Evolutionary conservation across 176 grass and related monocot species (phyloP).

Genomic region (Zoysia pacifica): DNA sequence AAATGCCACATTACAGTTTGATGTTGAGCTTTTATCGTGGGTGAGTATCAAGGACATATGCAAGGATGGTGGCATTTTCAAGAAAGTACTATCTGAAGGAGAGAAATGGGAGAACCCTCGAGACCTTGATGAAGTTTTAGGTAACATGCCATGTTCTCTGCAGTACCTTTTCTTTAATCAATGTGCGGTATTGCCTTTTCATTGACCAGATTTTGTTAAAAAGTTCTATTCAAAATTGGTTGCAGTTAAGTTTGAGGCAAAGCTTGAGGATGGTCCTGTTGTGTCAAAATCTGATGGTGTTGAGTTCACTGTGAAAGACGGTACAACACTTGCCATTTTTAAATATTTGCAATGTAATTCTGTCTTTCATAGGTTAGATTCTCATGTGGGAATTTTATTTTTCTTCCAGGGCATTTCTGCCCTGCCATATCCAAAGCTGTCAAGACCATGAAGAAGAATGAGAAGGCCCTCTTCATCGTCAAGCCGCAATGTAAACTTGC

Average conservation of each 20-base stretch:
- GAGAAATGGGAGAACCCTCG: slow-evolving; percentile 91
- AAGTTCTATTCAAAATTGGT: slow-evolving; percentile 18
- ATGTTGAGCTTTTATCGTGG: slow-evolving; percentile 86
- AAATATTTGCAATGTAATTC: neutral
- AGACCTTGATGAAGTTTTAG: slow-evolving; percentile 83
- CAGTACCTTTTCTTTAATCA: neutral
- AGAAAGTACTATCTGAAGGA: slow-evolving; percentile 71
- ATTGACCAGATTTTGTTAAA: neutral
- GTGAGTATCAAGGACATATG: slow-evolving; percentile 77
- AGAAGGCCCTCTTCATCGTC: slow-evolving; percentile 71
- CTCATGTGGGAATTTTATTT: slow-evolving; percentile 31
- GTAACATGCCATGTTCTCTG: slow-evolving; percentile 39
- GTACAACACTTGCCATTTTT: slow-evolving; percentile 28
- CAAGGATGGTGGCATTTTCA: slow-evolving; percentile 82
- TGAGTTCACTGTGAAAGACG: slow-evolving; percentile 81
- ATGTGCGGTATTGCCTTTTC: slow-evolving; percentile 5
- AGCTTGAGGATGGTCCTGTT: slow-evolving; percentile 73
- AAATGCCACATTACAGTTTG: slow-evolving; percentile 77
- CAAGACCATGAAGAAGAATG: slow-evolving; percentile 86
- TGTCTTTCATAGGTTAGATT: slow-evolving; percentile 23
- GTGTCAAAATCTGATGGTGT: slow-evolving; percentile 72
- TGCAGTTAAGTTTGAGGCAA: slow-evolving; percentile 77
- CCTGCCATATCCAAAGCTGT: slow-evolving; percentile 73
- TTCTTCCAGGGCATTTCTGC: slow-evolving; percentile 66
- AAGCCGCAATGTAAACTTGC: slow-evolving; percentile 71